phyloP scores from a whole-genome alignment of 805 yeast genomes.

The Grigorovia jiainica region DNA sequence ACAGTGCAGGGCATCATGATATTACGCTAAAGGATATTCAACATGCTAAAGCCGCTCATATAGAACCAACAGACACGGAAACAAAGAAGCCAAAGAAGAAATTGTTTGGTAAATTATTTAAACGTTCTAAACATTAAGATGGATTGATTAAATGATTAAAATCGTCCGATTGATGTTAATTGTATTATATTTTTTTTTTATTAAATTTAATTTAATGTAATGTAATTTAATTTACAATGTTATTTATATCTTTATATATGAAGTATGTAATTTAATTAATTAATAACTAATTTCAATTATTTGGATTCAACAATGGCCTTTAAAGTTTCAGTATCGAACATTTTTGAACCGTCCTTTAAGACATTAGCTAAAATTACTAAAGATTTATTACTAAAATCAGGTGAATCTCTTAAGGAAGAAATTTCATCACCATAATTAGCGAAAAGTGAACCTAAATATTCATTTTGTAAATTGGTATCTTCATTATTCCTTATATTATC shows the following conservation, averaged over 20 bases:
- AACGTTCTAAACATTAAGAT: constrained; percentile 5
- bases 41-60: background rate
- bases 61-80: background rate
- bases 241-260: constrained; percentile 1
- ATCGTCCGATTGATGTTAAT: too few relatives aligned
- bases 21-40: background rate
- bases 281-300: constrained; percentile 2
- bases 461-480: constrained; percentile 28
- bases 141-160: background rate
- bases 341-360: constrained; percentile 47
- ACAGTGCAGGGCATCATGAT: background rate
- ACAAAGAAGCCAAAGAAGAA: constrained; percentile 5
- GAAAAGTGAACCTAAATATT: constrained; percentile 48
- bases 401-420: constrained; percentile 48
- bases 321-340: constrained; percentile 48
- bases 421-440: constrained; percentile 52
- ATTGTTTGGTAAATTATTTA: constrained; percentile 8
- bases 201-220: background rate
- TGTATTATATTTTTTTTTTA: background rate
- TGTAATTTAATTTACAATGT: background rate
- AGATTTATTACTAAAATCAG: constrained; percentile 53
- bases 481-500: background rate
- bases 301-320: constrained; percentile 25
- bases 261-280: background rate
- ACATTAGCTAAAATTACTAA: constrained; percentile 47